Conservation (phyloP, 2,329 filamentous ascomycete species). For the Hysterium pulicare region DNA sequence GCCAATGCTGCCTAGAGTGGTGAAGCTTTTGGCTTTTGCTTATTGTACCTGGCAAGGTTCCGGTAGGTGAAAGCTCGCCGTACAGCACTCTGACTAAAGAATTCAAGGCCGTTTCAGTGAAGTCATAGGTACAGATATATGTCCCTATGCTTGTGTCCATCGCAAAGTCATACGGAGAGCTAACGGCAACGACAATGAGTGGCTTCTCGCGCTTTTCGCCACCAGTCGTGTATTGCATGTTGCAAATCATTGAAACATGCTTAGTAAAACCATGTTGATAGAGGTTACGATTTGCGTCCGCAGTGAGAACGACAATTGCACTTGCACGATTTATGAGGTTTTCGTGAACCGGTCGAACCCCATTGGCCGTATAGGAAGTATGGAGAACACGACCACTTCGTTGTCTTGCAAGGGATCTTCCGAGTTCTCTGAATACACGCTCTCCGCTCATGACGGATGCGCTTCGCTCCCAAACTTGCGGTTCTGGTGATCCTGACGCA, state of each 20-base stretch:
- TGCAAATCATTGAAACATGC: constrained; percentile 93
- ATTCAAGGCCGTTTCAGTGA: constrained; percentile 86
- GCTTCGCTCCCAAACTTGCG: constrained; percentile 53
- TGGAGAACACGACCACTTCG: constrained; percentile 83
- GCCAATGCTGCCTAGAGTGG: constrained; percentile 91
- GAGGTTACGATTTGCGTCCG: constrained; percentile 88
- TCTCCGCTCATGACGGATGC: constrained; percentile 83
- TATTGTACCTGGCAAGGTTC: constrained; percentile 65
- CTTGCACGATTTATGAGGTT: constrained; percentile 85
- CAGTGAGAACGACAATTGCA: constrained; percentile 85
- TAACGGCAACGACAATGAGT: constrained; percentile 85
- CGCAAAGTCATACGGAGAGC: constrained; percentile 94
- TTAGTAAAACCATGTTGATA: constrained; percentile 96
- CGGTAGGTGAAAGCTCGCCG: constrained; percentile 63
- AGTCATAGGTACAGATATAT: constrained; percentile 94
- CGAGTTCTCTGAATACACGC: constrained; percentile 85
- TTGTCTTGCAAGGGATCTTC: constrained; percentile 79
- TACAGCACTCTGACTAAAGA: constrained; percentile 81
- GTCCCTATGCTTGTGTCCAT: constrained; percentile 88
- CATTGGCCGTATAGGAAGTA: constrained; percentile 93
- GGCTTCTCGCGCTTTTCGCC: constrained; percentile 76
- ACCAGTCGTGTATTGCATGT: constrained; percentile 67
- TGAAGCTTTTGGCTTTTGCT: constrained; percentile 82
- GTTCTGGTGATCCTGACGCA: constrained; percentile 56
- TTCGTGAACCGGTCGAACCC: constrained; percentile 87